A percentile compares a stretch with the other conserved stretches of the same genome.
phyloP scores from a whole-genome alignment of 805 yeast species.

The Cyberlindnera euphorbiae region DNA sequence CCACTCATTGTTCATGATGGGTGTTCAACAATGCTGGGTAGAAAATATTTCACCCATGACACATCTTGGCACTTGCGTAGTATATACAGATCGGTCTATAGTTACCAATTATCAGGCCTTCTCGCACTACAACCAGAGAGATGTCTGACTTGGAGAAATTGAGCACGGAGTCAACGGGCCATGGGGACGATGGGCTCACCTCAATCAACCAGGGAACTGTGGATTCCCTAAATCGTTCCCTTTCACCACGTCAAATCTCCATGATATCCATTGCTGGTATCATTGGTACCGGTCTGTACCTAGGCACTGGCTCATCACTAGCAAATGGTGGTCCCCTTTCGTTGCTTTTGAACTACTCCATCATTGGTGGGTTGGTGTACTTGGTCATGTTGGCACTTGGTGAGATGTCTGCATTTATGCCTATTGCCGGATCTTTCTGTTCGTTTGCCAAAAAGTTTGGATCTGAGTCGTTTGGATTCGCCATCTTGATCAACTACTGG shows the following conservation, averaged over 20 bases:
- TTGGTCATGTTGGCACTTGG: slow-evolving; percentile 58
- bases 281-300: slow-evolving; percentile 67
- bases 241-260: slow-evolving; percentile 47
- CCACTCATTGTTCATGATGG: too few species aligned
- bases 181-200: too few species aligned
- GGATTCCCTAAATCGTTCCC: slow-evolving; percentile 27
- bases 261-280: slow-evolving; percentile 83
- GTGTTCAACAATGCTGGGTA: too few species aligned
- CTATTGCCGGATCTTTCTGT: slow-evolving; percentile 56
- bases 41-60: too few species aligned
- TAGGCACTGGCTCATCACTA: slow-evolving; percentile 48
- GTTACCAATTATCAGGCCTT: too few species aligned
- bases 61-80: too few species aligned
- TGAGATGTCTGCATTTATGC: slow-evolving; percentile 51
- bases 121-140: background rate
- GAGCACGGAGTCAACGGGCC: background rate
- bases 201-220: slow-evolving; percentile 10
- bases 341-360: slow-evolving; percentile 21
- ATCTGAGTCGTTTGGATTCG: slow-evolving; percentile 49
- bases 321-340: slow-evolving; percentile 39
- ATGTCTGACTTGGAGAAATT: slow-evolving; percentile 8
- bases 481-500: slow-evolving; percentile 31
- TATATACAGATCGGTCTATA: too few species aligned
- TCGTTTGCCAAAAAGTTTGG: slow-evolving; percentile 45
- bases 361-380: slow-evolving; percentile 52